phyloP scores from a whole-genome alignment of 2,329 filamentous ascomycete species.

The Lasiodiplodia theobromae region DNA sequence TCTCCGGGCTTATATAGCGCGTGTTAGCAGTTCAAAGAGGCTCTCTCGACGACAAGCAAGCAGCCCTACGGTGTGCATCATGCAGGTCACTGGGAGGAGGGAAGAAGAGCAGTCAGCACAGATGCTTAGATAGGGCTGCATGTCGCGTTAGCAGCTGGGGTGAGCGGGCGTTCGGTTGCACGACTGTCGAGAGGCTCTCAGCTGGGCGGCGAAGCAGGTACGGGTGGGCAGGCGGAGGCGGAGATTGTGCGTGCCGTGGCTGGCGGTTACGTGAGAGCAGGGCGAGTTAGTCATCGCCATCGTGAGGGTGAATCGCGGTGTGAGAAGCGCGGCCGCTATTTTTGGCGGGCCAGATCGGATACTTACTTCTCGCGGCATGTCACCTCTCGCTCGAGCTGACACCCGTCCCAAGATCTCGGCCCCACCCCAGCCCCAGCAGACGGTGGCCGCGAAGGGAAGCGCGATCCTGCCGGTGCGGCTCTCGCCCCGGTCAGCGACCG shows the following conservation, averaged over 20 bases:
- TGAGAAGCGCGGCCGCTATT: constrained; percentile 22
- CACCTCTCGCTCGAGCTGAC: background rate
- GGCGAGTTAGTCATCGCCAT: constrained; percentile 10
- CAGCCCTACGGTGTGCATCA: constrained; percentile 31
- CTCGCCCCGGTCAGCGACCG: background rate
- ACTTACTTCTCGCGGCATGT: constrained; percentile 8
- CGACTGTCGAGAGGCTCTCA: constrained; percentile 26
- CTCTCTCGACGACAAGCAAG: constrained; percentile 9
- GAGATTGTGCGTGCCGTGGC: constrained; percentile 19
- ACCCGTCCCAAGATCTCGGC: constrained; percentile 15
- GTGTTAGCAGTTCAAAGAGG: constrained; percentile 21
- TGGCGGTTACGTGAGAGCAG: constrained; percentile 26
- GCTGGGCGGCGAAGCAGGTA: constrained; percentile 18
- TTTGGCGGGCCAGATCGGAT: constrained; percentile 10
- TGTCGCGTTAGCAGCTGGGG: constrained; percentile 20
- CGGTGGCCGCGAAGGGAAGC: background rate
- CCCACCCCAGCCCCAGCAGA: constrained; percentile 13
- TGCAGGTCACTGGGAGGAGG: constrained; percentile 20
- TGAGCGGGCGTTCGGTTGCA: constrained; percentile 23
- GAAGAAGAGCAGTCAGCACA: constrained; percentile 23
- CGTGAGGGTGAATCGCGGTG: constrained; percentile 13
- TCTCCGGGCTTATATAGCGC: constrained; percentile 22
- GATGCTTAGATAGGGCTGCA: constrained; percentile 30
- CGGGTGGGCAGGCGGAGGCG: constrained; percentile 12
- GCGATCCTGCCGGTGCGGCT: constrained; percentile 8